Conservation (phyloP, 192 early-diverging fungal genomes). For the Spizellomyces punctatus region DNA sequence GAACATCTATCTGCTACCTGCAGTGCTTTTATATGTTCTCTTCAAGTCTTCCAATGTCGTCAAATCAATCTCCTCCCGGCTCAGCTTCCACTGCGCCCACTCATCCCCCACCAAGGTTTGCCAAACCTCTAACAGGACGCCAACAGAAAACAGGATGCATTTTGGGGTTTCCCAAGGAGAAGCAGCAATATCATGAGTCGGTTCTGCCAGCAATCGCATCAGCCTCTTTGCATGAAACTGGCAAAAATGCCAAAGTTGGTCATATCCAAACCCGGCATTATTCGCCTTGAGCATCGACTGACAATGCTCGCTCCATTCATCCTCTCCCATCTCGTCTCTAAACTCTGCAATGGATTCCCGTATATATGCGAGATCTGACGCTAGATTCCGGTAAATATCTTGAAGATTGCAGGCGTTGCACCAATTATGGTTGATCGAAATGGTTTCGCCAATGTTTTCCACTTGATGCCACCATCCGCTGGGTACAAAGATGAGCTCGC, state of each 20-base stretch:
- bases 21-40: too few relatives aligned
- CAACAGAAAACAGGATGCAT: too few relatives aligned
- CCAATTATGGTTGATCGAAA: constrained; percentile 32
- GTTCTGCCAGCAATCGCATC: not conserved
- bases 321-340: constrained; percentile 28
- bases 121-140: too few relatives aligned
- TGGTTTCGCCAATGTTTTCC: constrained; percentile 23
- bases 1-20: too few relatives aligned
- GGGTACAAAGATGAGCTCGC: constrained; percentile 24
- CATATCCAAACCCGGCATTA: constrained; percentile 21
- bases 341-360: constrained; percentile 21
- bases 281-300: constrained; percentile 23
- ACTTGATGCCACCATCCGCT: constrained; percentile 30
- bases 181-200: not conserved
- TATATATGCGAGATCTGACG: constrained; percentile 8
- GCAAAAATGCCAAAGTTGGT: constrained; percentile 13
- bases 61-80: too few relatives aligned
- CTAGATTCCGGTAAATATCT: not conserved
- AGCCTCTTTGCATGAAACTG: constrained; percentile 19
- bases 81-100: too few relatives aligned
- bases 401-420: constrained; percentile 17
- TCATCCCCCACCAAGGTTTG: too few relatives aligned
- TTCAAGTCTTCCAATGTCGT: too few relatives aligned
- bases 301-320: constrained; percentile 21
- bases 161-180: not conserved